Evolutionary conservation across 2,329 filamentous ascomycete genomes (phyloP).

Genomic region (Fusarium chuoi): DNA sequence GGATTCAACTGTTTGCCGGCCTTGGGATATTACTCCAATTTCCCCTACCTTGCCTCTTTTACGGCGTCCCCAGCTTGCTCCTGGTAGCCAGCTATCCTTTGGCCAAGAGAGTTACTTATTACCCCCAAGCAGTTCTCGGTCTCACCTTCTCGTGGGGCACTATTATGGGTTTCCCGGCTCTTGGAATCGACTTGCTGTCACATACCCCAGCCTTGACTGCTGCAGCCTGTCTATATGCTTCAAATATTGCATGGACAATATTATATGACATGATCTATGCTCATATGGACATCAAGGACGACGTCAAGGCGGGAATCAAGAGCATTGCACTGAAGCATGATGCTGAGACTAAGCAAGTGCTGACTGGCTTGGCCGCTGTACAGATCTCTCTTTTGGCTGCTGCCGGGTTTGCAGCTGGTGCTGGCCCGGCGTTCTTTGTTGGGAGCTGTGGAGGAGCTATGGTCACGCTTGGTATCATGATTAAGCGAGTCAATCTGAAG

Average conservation of each 20-base stretch:
- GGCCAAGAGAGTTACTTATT: constrained; percentile 87
- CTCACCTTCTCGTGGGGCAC: constrained; percentile 91
- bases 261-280: constrained; percentile 95
- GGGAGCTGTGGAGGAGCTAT: constrained; percentile 74
- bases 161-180: constrained; percentile 85
- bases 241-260: constrained; percentile 87
- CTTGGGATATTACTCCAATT: constrained; percentile 81
- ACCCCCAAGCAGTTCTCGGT: constrained; percentile 85
- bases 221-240: constrained; percentile 76
- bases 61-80: constrained; percentile 78
- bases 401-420: constrained; percentile 74
- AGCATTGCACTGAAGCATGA: constrained; percentile 86
- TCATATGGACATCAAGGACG: constrained; percentile 90
- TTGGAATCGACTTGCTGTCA: constrained; percentile 79
- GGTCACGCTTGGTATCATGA: constrained; percentile 72
- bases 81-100: constrained; percentile 82
- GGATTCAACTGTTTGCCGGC: constrained; percentile 77
- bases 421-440: constrained; percentile 74
- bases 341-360: constrained; percentile 78
- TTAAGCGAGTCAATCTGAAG: constrained; percentile 72
- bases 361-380: constrained; percentile 74
- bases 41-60: constrained; percentile 77
- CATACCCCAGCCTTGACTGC: constrained; percentile 71
- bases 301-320: constrained; percentile 87
- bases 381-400: constrained; percentile 77